Evolutionary conservation across 495 filamentous ascomycete genomes (phyloP).

Genomic region (Podospora pseudopauciseta): DNA sequence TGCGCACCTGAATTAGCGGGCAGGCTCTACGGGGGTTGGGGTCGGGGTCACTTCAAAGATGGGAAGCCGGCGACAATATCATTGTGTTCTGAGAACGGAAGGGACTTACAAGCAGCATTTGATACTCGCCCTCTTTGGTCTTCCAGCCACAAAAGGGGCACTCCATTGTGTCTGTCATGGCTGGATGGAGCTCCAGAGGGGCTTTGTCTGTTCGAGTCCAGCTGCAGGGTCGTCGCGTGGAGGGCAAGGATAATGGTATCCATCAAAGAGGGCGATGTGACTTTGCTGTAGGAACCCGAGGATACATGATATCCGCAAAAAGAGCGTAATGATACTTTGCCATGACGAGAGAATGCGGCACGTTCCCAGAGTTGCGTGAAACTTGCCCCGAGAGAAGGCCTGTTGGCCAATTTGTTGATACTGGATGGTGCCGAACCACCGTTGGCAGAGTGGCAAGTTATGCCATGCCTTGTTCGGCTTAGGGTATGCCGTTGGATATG

Average conservation of each 20-base stretch:
- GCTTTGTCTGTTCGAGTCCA: constrained; percentile 4
- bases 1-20: background rate
- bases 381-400: background rate
- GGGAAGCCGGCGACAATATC: background rate
- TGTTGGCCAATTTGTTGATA: background rate
- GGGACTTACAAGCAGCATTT: constrained; percentile 31
- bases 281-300: background rate
- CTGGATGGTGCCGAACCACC: background rate
- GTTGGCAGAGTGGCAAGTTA: background rate
- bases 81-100: constrained; percentile 9
- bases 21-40: background rate
- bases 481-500: background rate
- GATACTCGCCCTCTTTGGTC: constrained; percentile 25
- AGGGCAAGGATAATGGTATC: background rate
- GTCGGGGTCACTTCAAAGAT: background rate
- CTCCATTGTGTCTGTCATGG: constrained; percentile 12
- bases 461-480: background rate
- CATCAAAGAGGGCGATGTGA: background rate
- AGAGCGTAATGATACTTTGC: background rate
- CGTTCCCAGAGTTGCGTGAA: background rate
- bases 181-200: background rate
- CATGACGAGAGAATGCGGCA: background rate
- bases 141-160: constrained; percentile 36
- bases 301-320: background rate
- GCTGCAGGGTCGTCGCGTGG: background rate